These are phyloP conservation scores for Ottelia alismoides DNA, from an alignment of 106 monocot genomes.

Conservation along the genomic window DNA sequence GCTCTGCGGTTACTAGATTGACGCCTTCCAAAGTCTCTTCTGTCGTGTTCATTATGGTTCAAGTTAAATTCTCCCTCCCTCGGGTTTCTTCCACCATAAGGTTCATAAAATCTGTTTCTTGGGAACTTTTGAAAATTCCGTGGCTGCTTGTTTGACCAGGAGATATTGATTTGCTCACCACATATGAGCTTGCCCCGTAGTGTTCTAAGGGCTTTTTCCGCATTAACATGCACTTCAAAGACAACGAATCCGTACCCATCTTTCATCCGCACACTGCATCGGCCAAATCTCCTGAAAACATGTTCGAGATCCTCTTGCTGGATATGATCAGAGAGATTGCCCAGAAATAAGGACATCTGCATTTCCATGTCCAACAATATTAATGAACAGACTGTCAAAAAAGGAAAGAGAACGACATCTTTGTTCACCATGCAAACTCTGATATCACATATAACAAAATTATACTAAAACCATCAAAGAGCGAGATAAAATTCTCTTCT, in stretches of 20 bases:
- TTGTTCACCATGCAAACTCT: too few species aligned
- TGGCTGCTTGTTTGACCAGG: slow-evolving; percentile 64
- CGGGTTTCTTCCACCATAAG: slow-evolving; percentile 16
- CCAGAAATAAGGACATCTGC: slow-evolving; percentile 74
- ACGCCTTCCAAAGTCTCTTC: neutral
- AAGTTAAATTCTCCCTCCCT: slow-evolving; percentile 3
- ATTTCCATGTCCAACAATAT: too few species aligned
- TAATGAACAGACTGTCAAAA: too few species aligned
- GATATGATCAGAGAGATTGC: slow-evolving; percentile 31
- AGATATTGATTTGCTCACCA: slow-evolving; percentile 40
- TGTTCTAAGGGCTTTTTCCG: slow-evolving; percentile 45
- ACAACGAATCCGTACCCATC: slow-evolving; percentile 64
- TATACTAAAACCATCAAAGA: too few species aligned
- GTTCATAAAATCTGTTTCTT: slow-evolving; percentile 25
- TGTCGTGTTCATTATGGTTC: neutral
- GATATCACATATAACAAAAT: too few species aligned
- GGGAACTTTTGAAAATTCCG: slow-evolving; percentile 16
- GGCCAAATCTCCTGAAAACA: slow-evolving; percentile 50
- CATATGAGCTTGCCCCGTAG: slow-evolving; percentile 42
- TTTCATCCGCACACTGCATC: slow-evolving; percentile 39
- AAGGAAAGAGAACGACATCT: too few species aligned
- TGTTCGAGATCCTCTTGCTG: slow-evolving; percentile 44
- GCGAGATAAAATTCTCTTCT: too few species aligned
- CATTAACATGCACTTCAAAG: slow-evolving; percentile 43
- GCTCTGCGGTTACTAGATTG: slow-evolving; percentile 4